phyloP scores from a whole-genome alignment of 164 flowering plant genomes.

The Santalum album region DNA sequence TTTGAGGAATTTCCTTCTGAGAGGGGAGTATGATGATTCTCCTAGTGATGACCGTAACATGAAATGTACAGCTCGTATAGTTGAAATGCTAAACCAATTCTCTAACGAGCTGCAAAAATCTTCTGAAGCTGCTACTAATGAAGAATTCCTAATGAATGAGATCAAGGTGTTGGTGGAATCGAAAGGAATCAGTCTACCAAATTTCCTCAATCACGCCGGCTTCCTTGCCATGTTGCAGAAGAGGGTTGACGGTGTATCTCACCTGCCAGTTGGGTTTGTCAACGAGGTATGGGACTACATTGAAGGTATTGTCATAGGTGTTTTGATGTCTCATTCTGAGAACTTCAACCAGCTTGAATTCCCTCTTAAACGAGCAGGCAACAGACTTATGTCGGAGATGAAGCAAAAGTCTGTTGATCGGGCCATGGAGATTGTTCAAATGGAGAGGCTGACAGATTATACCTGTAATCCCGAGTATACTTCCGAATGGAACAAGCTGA shows the following conservation, averaged over 20 bases:
- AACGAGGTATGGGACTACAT: slow-evolving; percentile 19
- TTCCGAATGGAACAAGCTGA: slow-evolving; percentile 15
- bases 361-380: slow-evolving; percentile 12
- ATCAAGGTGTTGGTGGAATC: slow-evolving; percentile 19
- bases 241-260: slow-evolving; percentile 10
- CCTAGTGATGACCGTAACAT: slow-evolving; percentile 15
- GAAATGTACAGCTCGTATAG: slow-evolving; percentile 23
- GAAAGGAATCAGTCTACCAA: slow-evolving; percentile 30
- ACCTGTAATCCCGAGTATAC: slow-evolving; percentile 25
- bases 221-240: slow-evolving; percentile 14
- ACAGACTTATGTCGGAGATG: slow-evolving; percentile 12
- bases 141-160: slow-evolving; percentile 23
- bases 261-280: slow-evolving; percentile 13
- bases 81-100: slow-evolving; percentile 22
- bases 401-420: slow-evolving; percentile 9
- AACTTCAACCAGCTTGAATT: slow-evolving; percentile 21
- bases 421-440: slow-evolving; percentile 24
- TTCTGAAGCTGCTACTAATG: neutral
- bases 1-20: slow-evolving; percentile 18
- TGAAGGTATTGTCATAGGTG: slow-evolving; percentile 12
- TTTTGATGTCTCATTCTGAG: slow-evolving; percentile 15
- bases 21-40: slow-evolving; percentile 33
- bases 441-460: slow-evolving; percentile 29
- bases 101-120: slow-evolving; percentile 9
- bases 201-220: slow-evolving; percentile 24